Base-by-base conservation (phyloP, 1,284 basidiomycete species). In the Moniliella sp. region DNA sequence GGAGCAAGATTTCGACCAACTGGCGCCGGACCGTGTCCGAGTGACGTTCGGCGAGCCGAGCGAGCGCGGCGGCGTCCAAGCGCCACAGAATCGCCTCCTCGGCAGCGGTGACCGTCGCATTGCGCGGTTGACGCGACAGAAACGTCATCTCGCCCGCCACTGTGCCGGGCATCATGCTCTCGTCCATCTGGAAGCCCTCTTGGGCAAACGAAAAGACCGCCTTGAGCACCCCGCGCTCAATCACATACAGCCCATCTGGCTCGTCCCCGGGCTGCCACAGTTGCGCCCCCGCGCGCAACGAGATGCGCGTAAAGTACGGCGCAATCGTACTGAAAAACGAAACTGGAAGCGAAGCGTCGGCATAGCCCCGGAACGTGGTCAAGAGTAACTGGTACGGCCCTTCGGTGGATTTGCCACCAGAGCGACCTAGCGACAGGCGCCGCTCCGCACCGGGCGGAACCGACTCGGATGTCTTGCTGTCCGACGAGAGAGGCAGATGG, bases 251-350 rank as follows among this genome's bases (percentile, higher is more conserved):
- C 11, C 78, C 81, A 53, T 88, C 78, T 0, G 83, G 68, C 0
- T 61, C 50, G 27, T 84, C 78, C 13, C 70, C 73, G 35, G 75
- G 74, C 4, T 62, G 65, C 79, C 79, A 91, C 0, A 91, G 65
- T 0, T 74, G 65, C 18, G 67, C 61, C 0, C 73, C 30, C 30
- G 23, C 18, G 13, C 19, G 16, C 19, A 31, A n/a, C 14, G 4
- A 15, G 8, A 31, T 15, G 19, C 16, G 23, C 7, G 18, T 31
- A 10, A 31, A 31, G 7, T 31, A 31, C 8, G 30, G 30, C 21
- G 21, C 30, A 14, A 35, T 14, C 12, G 21, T 26, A 18, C 23
- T 23, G 19, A 35, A 28, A 19, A 27, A 28, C n/a, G n/a, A n/a
- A n/a, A n/a, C n/a, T n/a, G n/a, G n/a, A n/a, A n/a, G n/a, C n/a